A percentile compares a stretch with the other conserved stretches of the same genome.
Evolutionary conservation across 352 stramenopile species (phyloP).

Genomic region (Phytophthora rubi): DNA sequence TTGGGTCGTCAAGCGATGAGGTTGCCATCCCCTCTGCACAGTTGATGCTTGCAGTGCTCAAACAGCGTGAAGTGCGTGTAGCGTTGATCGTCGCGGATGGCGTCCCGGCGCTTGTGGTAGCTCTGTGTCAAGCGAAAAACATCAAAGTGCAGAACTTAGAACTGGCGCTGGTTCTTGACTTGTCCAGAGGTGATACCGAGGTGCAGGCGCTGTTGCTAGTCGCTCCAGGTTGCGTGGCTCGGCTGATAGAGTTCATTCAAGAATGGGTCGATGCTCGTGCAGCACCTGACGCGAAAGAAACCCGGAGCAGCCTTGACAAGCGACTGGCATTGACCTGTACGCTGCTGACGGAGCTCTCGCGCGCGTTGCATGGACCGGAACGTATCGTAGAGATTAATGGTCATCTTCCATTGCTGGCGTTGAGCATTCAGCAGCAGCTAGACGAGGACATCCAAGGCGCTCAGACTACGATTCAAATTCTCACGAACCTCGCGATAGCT

Average conservation of each 20-base stretch:
- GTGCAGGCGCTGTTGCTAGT: conserved; percentile 66
- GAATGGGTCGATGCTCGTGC: conserved; percentile 31
- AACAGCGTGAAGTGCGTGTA: conserved; percentile 66
- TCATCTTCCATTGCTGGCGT: conserved; percentile 47
- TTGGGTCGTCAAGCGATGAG: conserved; percentile 37
- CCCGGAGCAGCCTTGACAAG: conserved; percentile 36
- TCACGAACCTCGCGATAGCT: conserved; percentile 50
- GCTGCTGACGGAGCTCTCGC: conserved; percentile 53
- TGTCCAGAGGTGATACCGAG: conserved; percentile 62
- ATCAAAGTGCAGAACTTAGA: conserved; percentile 54
- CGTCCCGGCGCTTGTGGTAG: conserved; percentile 56
- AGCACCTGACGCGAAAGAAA: conserved; percentile 16
- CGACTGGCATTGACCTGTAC: conserved; percentile 51
- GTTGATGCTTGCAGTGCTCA: conserved; percentile 47
- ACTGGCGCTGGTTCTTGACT: conserved; percentile 52
- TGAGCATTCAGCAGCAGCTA: conserved; percentile 46
- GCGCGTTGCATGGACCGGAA: conserved; percentile 33
- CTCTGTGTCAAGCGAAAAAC: conserved; percentile 43
- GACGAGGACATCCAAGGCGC: conserved; percentile 27
- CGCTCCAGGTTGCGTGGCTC: conserved; percentile 46
- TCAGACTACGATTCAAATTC: conserved; percentile 51
- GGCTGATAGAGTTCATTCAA: conserved; percentile 56
- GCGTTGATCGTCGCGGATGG: conserved; percentile 78
- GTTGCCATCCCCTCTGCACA: conserved; percentile 53
- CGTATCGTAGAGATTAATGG: conserved; percentile 50